Evolutionary conservation across 345 rosid species (phyloP).

Genomic region (Reutealis trisperma): DNA sequence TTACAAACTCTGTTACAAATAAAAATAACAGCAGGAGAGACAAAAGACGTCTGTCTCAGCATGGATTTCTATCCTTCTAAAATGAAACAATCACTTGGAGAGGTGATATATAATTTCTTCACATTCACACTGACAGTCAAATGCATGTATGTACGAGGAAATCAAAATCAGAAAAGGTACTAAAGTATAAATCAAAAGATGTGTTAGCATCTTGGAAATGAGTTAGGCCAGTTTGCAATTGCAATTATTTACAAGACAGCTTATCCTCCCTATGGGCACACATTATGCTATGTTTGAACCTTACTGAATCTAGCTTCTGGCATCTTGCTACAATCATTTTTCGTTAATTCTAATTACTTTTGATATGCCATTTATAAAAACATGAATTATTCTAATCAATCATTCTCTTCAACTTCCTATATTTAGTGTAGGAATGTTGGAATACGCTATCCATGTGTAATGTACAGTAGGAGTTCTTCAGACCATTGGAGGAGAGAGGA

Average conservation of each 20-base stretch:
- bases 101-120: not conserved
- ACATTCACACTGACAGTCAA: not conserved
- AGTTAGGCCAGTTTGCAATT: not conserved
- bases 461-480: too few species aligned
- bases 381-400: not conserved
- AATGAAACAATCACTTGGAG: not conserved
- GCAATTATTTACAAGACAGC: not conserved
- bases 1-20: constrained; percentile 14
- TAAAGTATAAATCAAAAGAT: not conserved
- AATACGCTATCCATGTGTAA: too few species aligned
- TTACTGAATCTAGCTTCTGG: too few species aligned
- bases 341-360: not conserved
- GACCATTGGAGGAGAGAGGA: too few species aligned
- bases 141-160: not conserved
- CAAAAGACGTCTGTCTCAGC: not conserved
- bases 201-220: not conserved
- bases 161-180: not conserved
- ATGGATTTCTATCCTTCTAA: not conserved
- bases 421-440: not conserved
- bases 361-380: not conserved
- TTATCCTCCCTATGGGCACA: too few species aligned
- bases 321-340: not conserved
- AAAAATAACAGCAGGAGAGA: constrained; percentile 12
- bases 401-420: not conserved
- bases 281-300: not conserved